Evolutionary conservation across 805 yeast genomes (phyloP), one percentile per base, ranked within the genome.

Genomic region (Metschnikowia bowlesiae): DNA sequence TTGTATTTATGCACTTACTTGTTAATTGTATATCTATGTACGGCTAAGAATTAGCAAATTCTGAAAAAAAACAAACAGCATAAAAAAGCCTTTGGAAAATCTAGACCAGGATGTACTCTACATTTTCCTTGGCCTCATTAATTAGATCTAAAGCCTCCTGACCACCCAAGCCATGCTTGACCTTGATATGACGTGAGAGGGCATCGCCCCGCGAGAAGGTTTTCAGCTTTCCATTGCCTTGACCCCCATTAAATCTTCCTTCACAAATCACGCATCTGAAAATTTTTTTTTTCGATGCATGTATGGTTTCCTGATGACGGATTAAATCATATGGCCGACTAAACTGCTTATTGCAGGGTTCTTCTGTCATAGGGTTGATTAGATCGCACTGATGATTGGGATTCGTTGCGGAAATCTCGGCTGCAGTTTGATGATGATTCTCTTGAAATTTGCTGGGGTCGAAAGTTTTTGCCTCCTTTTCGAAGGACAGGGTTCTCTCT

Each of bases 151-250:
- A 74, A n/a, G 88, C 89, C 54, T 83, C 85, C 52, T 74, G 70
- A 37, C 86, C 86, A 38, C 74, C 76, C 48, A 84, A 68, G 8
- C 87, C 86, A 71, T 91, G 98, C 72, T 94, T 90, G 42, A 90
- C 92, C 61, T 95, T 83, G 54, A 73, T 72, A 57, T 73, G 78
- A 48, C 78, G 65, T 0, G 76, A 71, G 53, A 73, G 68, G 1
- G 78, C 78, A 63, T 73, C 78, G 40, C 75, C 75, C 55, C 78
- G 60, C 6, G 76, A 70, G 49, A 73, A 73, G n/a, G 78, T 73
- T 61, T 73, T 73, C 55, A 60, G 70, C 56, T 71, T 68, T 48
- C 82, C 82, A 59, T 79, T 80, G 29, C 81, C 79, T 36, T 68
- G 62, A 47, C 81, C 81, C 22, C 77, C 75, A 46, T 78, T 63